These are phyloP conservation scores for Hypoxylon perforatum DNA, from an alignment of 495 filamentous ascomycete species.

Conservation along the genomic window DNA sequence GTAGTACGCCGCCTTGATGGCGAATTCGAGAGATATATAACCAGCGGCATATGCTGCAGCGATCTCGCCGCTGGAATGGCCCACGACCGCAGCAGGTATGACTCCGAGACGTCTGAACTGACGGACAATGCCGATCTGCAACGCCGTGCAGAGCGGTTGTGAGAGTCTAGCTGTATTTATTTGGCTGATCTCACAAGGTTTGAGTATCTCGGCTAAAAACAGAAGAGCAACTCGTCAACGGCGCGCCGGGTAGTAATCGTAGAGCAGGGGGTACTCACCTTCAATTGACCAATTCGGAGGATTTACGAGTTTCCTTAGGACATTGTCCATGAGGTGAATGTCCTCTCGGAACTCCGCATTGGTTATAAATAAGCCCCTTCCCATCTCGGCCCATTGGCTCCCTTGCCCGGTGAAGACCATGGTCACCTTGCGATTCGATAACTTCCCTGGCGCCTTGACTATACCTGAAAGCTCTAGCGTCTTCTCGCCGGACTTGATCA, in stretches of 20 bases:
- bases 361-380: conserved; percentile 50
- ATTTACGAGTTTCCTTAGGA: conserved; percentile 24
- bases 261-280: conserved; percentile 13
- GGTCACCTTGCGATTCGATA: conserved; percentile 31
- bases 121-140: conserved; percentile 64
- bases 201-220: conserved; percentile 30
- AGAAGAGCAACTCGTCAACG: neutral
- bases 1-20: conserved; percentile 42
- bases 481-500: conserved; percentile 27
- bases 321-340: conserved; percentile 42
- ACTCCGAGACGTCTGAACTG: conserved; percentile 61
- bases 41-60: conserved; percentile 52
- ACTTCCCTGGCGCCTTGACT: conserved; percentile 19
- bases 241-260: neutral
- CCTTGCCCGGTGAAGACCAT: conserved; percentile 57
- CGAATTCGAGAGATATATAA: conserved; percentile 34
- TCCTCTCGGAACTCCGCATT: conserved; percentile 35
- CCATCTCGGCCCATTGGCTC: conserved; percentile 64
- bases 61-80: conserved; percentile 73
- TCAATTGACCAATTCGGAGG: conserved; percentile 42
- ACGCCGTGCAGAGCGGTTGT: conserved; percentile 58
- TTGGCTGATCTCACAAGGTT: conserved; percentile 25
- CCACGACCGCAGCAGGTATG: conserved; percentile 58
- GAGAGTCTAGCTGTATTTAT: conserved; percentile 51
- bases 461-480: conserved; percentile 22